Percentiles rank a stretch among this genome's conserved stretches.
phyloP scores from a whole-genome alignment of 2,329 filamentous ascomycete genomes.

The Aspergillus aculeatinus region DNA sequence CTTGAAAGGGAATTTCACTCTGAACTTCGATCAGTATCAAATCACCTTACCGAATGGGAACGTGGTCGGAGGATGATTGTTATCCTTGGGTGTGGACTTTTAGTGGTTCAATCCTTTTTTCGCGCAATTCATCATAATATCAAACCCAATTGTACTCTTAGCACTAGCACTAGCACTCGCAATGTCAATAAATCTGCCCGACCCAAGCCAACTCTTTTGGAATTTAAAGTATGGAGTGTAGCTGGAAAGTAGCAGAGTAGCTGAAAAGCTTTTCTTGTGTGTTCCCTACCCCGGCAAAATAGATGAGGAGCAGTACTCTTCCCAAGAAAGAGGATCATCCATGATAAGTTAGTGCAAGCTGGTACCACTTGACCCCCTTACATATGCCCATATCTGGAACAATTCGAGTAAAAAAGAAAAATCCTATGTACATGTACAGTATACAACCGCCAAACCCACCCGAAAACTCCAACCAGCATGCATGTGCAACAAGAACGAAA shows the following conservation, averaged over 20 bases:
- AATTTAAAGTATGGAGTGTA: not conserved
- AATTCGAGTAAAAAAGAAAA: too few species aligned
- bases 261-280: not conserved
- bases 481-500: not conserved
- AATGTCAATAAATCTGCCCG: not conserved
- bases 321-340: too few species aligned
- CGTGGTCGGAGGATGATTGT: constrained; percentile 17
- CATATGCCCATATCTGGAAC: too few species aligned
- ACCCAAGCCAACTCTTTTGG: not conserved
- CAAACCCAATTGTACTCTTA: not conserved
- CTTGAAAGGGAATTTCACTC: constrained; percentile 28
- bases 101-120: not conserved
- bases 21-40: constrained; percentile 38
- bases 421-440: not conserved
- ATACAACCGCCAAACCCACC: not conserved
- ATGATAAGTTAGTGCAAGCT: too few species aligned
- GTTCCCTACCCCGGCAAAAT: too few species aligned
- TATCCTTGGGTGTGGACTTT: too few species aligned
- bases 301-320: too few species aligned
- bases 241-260: too few species aligned
- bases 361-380: not conserved
- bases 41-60: constrained; percentile 28
- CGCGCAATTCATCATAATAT: not conserved
- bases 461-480: not conserved
- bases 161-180: not conserved